Conservation (phyloP, 2,329 filamentous ascomycete species). For the Botrytis cinerea region DNA sequence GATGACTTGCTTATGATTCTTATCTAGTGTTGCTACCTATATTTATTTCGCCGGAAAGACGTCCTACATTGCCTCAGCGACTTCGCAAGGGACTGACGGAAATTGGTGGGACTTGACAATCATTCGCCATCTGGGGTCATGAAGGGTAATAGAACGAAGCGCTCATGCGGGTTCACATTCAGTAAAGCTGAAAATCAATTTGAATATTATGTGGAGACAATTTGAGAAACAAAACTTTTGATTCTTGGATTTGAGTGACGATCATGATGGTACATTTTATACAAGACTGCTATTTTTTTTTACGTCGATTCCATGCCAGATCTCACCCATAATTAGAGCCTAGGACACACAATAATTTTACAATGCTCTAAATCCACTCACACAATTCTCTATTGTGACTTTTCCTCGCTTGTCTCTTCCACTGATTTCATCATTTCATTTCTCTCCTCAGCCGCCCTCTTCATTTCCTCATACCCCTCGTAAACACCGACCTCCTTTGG, state of each 20-base stretch:
- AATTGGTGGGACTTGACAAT: background rate
- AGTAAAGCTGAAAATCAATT: background rate
- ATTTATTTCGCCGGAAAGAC: background rate
- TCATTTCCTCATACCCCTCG: constrained; percentile 7
- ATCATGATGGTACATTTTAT: constrained; percentile 9
- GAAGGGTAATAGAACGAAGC: background rate
- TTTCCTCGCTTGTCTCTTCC: background rate
- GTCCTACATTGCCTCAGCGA: background rate
- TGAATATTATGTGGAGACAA: background rate
- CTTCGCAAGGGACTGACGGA: background rate
- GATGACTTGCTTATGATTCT: background rate
- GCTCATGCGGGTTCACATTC: background rate
- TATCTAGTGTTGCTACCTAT: background rate
- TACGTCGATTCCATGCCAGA: background rate
- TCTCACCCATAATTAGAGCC: background rate
- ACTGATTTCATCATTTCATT: background rate
- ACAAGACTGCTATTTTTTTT: background rate
- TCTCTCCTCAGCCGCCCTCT: background rate
- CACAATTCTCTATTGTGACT: background rate
- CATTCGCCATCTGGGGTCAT: background rate
- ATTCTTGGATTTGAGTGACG: constrained; percentile 9
- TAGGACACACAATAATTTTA: background rate
- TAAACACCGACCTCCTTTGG: constrained; percentile 20
- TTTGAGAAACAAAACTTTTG: background rate
- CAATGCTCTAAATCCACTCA: constrained; percentile 2